These are phyloP conservation scores for Hippophae rhamnoides DNA, from an alignment of 306 rosid species.

Conservation along the genomic window DNA sequence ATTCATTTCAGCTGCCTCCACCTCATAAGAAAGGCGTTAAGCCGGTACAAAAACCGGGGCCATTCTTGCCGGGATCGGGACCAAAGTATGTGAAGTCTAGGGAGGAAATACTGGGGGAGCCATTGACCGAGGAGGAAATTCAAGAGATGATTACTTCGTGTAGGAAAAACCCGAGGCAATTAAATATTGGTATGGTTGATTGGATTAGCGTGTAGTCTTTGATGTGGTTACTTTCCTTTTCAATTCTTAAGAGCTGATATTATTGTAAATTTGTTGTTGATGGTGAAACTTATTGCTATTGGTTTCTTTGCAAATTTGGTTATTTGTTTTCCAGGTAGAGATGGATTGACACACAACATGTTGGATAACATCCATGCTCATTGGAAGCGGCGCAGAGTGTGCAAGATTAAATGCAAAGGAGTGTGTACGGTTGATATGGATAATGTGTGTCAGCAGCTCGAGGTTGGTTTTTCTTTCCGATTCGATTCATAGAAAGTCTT, in stretches of 20 bases:
- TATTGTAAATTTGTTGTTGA: background rate
- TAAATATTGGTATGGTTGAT: slow-evolving; percentile 49
- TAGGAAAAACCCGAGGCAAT: slow-evolving; percentile 40
- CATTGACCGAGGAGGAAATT: slow-evolving; percentile 58
- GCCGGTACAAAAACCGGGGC: slow-evolving; percentile 84
- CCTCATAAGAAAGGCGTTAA: slow-evolving; percentile 77
- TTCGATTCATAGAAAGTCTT: background rate
- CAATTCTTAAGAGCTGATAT: background rate
- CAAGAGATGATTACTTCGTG: slow-evolving; percentile 33
- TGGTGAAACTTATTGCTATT: slow-evolving; percentile 1
- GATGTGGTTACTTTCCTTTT: background rate
- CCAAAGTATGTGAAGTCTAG: slow-evolving; percentile 57
- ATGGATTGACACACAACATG: slow-evolving; percentile 96
- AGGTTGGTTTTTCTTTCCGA: slow-evolving; percentile 37
- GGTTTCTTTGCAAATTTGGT: background rate
- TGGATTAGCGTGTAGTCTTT: background rate
- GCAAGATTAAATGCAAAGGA: slow-evolving; percentile 87
- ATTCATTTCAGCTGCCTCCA: slow-evolving; percentile 73
- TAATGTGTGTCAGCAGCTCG: slow-evolving; percentile 68
- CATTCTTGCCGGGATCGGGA: slow-evolving; percentile 54
- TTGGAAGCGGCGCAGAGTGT: slow-evolving; percentile 89
- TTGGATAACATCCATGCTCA: slow-evolving; percentile 96
- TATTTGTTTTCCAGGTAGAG: slow-evolving; percentile 58
- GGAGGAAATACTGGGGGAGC: slow-evolving; percentile 74
- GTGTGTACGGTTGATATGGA: slow-evolving; percentile 90